phyloP scores from a whole-genome alignment of 2,329 filamentous ascomycete species.

The Fusarium sp. region DNA sequence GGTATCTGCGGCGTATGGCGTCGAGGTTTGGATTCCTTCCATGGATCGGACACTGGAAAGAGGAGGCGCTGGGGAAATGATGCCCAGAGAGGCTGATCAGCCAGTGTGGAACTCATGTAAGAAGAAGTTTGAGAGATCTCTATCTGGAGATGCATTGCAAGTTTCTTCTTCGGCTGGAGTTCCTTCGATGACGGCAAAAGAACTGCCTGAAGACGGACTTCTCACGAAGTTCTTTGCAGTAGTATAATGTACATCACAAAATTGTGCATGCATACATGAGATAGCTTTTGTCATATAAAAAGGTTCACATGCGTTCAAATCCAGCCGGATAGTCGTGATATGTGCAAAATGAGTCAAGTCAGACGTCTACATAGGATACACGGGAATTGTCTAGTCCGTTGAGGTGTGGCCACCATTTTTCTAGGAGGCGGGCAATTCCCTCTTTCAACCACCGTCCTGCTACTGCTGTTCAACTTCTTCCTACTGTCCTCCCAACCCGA shows the following conservation, averaged over 20 bases:
- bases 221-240: slow-evolving; percentile 19
- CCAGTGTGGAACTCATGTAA: slow-evolving; percentile 26
- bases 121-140: slow-evolving; percentile 21
- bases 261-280: slow-evolving; percentile 40
- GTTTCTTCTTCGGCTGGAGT: slow-evolving; percentile 17
- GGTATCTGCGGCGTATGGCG: slow-evolving; percentile 46
- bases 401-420: slow-evolving; percentile 36
- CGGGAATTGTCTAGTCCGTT: slow-evolving; percentile 48
- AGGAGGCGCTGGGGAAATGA: slow-evolving; percentile 25
- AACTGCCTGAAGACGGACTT: slow-evolving; percentile 22
- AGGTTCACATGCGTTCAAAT: slow-evolving; percentile 29
- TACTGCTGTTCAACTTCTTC: slow-evolving; percentile 23
- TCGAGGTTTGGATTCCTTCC: slow-evolving; percentile 41
- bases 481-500: slow-evolving; percentile 16
- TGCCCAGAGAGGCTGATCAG: slow-evolving; percentile 30
- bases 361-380: slow-evolving; percentile 52
- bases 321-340: not conserved
- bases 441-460: slow-evolving; percentile 39
- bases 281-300: slow-evolving; percentile 30
- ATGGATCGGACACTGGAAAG: slow-evolving; percentile 19
- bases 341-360: slow-evolving; percentile 47
- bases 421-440: slow-evolving; percentile 38
- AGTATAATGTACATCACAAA: slow-evolving; percentile 43
- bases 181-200: slow-evolving; percentile 24
- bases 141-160: slow-evolving; percentile 11